These are phyloP conservation scores for Backusella psychrophila DNA, from an alignment of 192 early-diverging fungal genomes.

Conservation along the genomic window DNA sequence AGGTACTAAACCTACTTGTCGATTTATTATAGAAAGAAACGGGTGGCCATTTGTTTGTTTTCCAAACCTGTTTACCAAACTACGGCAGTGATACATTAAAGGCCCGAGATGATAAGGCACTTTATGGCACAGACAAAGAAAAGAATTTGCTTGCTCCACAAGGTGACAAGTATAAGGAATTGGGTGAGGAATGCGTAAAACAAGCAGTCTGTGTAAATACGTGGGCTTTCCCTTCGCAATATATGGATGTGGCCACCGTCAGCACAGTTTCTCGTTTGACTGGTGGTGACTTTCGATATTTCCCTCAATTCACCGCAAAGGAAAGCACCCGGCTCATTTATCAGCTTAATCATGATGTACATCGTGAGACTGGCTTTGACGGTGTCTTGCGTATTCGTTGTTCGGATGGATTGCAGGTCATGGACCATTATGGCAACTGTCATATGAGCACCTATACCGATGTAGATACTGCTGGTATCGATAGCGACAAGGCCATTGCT, in stretches of 20 bases:
- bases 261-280: slow-evolving; percentile 78
- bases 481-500: slow-evolving; percentile 83
- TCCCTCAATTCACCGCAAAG: slow-evolving; percentile 76
- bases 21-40: slow-evolving; percentile 48
- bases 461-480: slow-evolving; percentile 89
- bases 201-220: slow-evolving; percentile 82
- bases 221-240: slow-evolving; percentile 86
- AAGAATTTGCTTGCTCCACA: slow-evolving; percentile 81
- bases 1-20: not conserved
- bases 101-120: slow-evolving; percentile 83
- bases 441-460: slow-evolving; percentile 94
- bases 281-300: slow-evolving; percentile 83
- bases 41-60: slow-evolving; percentile 87
- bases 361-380: slow-evolving; percentile 84
- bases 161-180: slow-evolving; percentile 81
- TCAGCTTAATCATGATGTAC: slow-evolving; percentile 71
- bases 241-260: slow-evolving; percentile 88
- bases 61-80: slow-evolving; percentile 86
- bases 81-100: slow-evolving; percentile 88
- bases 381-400: slow-evolving; percentile 87
- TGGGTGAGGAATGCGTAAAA: slow-evolving; percentile 82
- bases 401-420: slow-evolving; percentile 84
- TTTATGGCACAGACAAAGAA: slow-evolving; percentile 95
- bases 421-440: slow-evolving; percentile 94
- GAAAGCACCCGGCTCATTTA: slow-evolving; percentile 75